phyloP scores from a whole-genome alignment of 192 early-diverging fungal genomes.

The Gaertneriomyces sp. region DNA sequence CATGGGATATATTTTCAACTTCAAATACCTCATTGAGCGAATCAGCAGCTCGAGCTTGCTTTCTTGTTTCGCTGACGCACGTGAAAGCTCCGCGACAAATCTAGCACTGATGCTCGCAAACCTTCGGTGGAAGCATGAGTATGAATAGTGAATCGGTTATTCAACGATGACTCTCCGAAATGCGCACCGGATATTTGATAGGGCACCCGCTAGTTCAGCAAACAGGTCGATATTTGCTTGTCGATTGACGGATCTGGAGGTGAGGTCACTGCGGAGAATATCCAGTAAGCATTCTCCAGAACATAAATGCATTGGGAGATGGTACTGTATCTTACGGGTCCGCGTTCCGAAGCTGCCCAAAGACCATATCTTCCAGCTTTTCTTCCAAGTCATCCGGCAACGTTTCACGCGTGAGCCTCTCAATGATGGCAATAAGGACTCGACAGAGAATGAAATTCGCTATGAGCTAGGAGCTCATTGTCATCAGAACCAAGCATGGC shows the following conservation, averaged over 20 bases:
- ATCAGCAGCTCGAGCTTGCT: constrained; percentile 81
- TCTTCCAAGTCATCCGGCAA: constrained; percentile 79
- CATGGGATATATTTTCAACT: constrained; percentile 92
- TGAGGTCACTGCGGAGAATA: constrained; percentile 29
- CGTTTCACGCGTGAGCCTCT: constrained; percentile 63
- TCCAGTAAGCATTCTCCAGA: background rate
- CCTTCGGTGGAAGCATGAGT: constrained; percentile 12
- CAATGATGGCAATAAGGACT: constrained; percentile 80
- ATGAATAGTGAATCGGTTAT: no score
- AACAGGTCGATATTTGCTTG: constrained; percentile 87
- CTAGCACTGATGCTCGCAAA: constrained; percentile 92
- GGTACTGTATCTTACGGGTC: constrained; percentile 79
- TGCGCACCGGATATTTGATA: constrained; percentile 71
- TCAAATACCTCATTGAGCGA: constrained; percentile 84
- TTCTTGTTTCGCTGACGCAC: constrained; percentile 46
- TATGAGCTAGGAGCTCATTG: constrained; percentile 29
- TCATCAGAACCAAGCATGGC: no score
- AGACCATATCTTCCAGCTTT: constrained; percentile 89
- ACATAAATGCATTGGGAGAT: no score
- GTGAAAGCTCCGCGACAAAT: constrained; percentile 61
- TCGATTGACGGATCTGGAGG: constrained; percentile 63
- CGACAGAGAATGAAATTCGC: constrained; percentile 78
- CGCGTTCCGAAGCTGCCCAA: constrained; percentile 79
- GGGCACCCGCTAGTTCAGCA: constrained; percentile 85
- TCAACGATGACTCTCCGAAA: no score